Base-by-base conservation (phyloP, 73 alveolate genomes). In the Tetrahymena malaccensis region DNA sequence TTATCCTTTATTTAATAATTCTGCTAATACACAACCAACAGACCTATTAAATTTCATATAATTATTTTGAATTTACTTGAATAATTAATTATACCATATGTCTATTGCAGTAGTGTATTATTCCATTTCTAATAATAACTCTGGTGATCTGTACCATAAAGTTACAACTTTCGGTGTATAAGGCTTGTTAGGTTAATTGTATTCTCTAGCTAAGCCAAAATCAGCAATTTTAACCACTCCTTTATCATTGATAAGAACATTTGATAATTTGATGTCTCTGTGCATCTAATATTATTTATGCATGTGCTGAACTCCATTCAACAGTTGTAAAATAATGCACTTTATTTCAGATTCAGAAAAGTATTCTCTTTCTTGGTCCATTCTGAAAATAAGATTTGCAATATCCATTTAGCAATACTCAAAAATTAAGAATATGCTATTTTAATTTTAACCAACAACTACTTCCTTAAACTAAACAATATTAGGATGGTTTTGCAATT, bases 81-180 rank as follows among this genome's bases (percentile, higher is more conserved):
- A 94, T 94, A 34, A 50, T 94, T 37, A 37, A 94, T 9, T 70
- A 1, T 70, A 70, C 99, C 99, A 98, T 43, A 98, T 96, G 95
- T 98, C 99, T 43, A 97, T 95, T 0, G 98, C 95, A 25, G 97
- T 94, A 31, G 96, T 93, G 94, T 98, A 98, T 35, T 93, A 55
- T 25, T 70, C 94, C 93, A 57, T 94, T 17, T 98, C 98, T 34
- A 97, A 95, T 84, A 98, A 85, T 44, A 98, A 95, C 95, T 98
- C 99, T 11, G 99, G 99, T 5, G 99, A 98, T 96, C 99, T 93
- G 83, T 98, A 98, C 99, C 99, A 98, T 35, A 98, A 95, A 27
- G 99, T 98, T 15, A 98, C 99, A 0, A 98, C 99, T 93, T 96
- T 96, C 44, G 97, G 97, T 8, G 99, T 98, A 44, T 96, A 97